Evolutionary conservation across 2,329 filamentous ascomycete species (phyloP).

Genomic region (Hypoxylon sp.): DNA sequence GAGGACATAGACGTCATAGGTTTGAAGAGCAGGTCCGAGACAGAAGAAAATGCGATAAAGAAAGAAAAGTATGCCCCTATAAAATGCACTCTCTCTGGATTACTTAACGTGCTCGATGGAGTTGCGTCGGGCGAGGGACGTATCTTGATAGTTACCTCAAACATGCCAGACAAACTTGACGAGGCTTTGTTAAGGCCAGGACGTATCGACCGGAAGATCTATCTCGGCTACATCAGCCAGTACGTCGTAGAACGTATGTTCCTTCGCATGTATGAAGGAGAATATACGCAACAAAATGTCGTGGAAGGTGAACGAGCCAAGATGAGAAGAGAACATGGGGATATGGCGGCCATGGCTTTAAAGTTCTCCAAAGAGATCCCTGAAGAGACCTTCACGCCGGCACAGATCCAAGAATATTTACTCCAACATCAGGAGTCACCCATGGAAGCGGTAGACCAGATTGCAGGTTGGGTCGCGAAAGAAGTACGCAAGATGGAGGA

Average conservation of each 20-base stretch:
- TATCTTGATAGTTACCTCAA: conserved; percentile 82
- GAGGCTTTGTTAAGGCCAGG: conserved; percentile 76
- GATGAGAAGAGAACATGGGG: conserved; percentile 15
- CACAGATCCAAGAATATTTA: conserved; percentile 65
- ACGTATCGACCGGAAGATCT: conserved; percentile 75
- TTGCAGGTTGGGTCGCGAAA: conserved; percentile 11
- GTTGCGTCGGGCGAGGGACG: conserved; percentile 78
- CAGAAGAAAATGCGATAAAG: conserved; percentile 33
- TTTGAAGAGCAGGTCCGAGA: conserved; percentile 52
- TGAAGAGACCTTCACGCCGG: conserved; percentile 63
- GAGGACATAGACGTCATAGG: conserved; percentile 71
- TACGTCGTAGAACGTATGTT: conserved; percentile 64
- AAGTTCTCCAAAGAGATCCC: conserved; percentile 68
- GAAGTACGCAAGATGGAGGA: conserved; percentile 6
- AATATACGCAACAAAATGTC: conserved; percentile 41
- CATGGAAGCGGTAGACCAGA: not conserved
- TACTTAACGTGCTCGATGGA: conserved; percentile 80
- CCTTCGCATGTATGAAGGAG: conserved; percentile 61
- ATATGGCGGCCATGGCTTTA: conserved; percentile 37
- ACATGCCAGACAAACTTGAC: conserved; percentile 75
- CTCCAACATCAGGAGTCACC: conserved; percentile 55
- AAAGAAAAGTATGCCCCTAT: not conserved
- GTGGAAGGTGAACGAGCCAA: not conserved
- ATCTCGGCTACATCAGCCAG: conserved; percentile 66
- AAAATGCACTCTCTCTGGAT: conserved; percentile 71